These are phyloP conservation scores for Eimeria acervulina DNA, from an alignment of 169 alveolate genomes.

Conservation along the genomic window DNA sequence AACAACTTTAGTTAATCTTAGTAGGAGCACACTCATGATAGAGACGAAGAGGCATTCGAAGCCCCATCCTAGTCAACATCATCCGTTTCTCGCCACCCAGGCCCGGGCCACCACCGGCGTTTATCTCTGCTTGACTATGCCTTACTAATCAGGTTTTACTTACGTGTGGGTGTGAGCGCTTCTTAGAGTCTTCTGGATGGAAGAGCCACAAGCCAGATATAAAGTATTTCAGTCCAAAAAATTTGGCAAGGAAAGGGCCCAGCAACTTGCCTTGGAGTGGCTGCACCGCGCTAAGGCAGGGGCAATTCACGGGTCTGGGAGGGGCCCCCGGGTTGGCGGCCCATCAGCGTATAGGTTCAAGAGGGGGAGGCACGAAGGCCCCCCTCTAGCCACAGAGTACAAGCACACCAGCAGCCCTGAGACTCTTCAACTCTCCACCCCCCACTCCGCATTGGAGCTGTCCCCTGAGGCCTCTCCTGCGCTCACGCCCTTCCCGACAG, in stretches of 20 bases:
- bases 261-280: constrained; percentile 84
- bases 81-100: background rate
- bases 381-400: constrained; percentile 71
- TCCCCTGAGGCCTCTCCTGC: constrained; percentile 70
- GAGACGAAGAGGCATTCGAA: background rate
- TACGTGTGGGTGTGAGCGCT: background rate
- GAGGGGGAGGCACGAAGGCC: constrained; percentile 64
- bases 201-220: constrained; percentile 79
- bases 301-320: constrained; percentile 67
- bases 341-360: constrained; percentile 65
- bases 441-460: constrained; percentile 46
- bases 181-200: constrained; percentile 82
- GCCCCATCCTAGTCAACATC: background rate
- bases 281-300: constrained; percentile 82
- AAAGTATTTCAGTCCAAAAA: constrained; percentile 83
- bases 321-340: constrained; percentile 76
- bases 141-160: background rate
- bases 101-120: background rate
- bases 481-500: constrained; percentile 65
- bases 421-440: constrained; percentile 69
- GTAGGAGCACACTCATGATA: background rate
- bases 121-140: background rate
- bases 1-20: background rate
- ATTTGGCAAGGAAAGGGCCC: constrained; percentile 83
- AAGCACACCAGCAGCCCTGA: constrained; percentile 73